Evolutionary conservation across 306 rosid species (phyloP), one percentile per base, ranked within the genome.

Genomic region (Lathyrus tuberosus): DNA sequence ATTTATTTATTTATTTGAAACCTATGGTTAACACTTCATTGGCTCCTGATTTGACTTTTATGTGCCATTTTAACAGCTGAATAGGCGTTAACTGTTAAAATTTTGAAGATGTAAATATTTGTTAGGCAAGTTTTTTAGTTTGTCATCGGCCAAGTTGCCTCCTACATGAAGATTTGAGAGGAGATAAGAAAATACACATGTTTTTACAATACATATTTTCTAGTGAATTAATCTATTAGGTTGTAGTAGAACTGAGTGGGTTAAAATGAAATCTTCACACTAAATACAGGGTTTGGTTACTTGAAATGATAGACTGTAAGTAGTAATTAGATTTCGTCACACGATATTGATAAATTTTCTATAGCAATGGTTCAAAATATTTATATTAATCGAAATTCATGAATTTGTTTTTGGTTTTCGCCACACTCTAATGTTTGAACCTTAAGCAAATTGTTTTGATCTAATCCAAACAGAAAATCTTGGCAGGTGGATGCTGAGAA

Each of bases 401-500:
- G 54, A 53, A 6, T 16, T 54, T 70, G 3, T 31, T 31, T 49
- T 14, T 59, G 38, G 59, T 62, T 41, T 17, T 62, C 48, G 28
- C 44, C 24, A 16, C 52, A 63, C n/a, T 65, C 31, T 65, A 22
- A 59, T 58, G 42, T 75, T 75, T 46, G 77, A 68, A 40, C 72
- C 38, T n/a, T 18, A 60, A 74, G 63, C 44, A 51, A 59, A 53
- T 41, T 65, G 62, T 43, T 54, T 61, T 46, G 4, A 56, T 38
- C 12, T 12, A 20, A 16, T 46, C 41, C 11, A 42, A 67, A 30
- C 20, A 0, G 37, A 13, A 57, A 28, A 57, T 28, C 5, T 65
- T 73, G 78, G 68, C 76, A 93, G 98, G 96, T 90, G 35, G 81
- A 90, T 71, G 94, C 94, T 51, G 98, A 93, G 85, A 85, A 85